phyloP scores from a whole-genome alignment of 768 basidiomycete species.

The Cyathus striatus region DNA sequence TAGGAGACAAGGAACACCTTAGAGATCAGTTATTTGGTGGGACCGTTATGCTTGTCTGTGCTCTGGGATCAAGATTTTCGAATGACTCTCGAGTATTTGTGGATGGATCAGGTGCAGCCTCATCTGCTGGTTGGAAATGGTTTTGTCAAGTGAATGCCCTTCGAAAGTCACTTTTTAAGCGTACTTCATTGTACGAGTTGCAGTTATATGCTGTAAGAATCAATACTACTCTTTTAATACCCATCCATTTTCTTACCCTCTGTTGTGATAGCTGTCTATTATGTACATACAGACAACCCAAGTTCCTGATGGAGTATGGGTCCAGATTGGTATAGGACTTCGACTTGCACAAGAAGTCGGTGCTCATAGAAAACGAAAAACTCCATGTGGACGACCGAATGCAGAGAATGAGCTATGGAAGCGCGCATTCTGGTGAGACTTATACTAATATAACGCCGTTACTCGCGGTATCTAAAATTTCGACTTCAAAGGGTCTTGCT shows the following conservation, averaged over 20 bases:
- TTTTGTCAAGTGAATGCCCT: slow-evolving; percentile 58
- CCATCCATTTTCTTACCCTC: not conserved
- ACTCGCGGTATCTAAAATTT: not conserved
- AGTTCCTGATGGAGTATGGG: slow-evolving; percentile 51
- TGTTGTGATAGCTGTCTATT: slow-evolving; percentile 19
- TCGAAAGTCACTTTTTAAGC: slow-evolving; percentile 49
- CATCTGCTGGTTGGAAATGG: slow-evolving; percentile 56
- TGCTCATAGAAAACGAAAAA: slow-evolving; percentile 44
- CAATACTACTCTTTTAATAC: too few species aligned
- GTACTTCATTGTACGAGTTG: slow-evolving; percentile 62
- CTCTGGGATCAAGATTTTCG: slow-evolving; percentile 55
- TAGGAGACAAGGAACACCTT: slow-evolving; percentile 42
- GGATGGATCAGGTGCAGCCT: slow-evolving; percentile 34
- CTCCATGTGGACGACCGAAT: slow-evolving; percentile 22
- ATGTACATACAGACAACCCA: slow-evolving; percentile 36
- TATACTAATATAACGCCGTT: too few species aligned
- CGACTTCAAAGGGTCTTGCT: slow-evolving; percentile 20
- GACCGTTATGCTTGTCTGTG: slow-evolving; percentile 61
- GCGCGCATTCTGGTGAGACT: slow-evolving; percentile 45
- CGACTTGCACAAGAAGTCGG: slow-evolving; percentile 62
- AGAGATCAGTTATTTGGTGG: slow-evolving; percentile 46
- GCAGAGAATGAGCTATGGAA: slow-evolving; percentile 59
- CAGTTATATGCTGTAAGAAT: slow-evolving; percentile 57
- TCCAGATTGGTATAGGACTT: slow-evolving; percentile 49
- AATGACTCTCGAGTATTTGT: slow-evolving; percentile 39